These are phyloP conservation scores for Boletus holoroseus DNA, from an alignment of 1,284 basidiomycete genomes.

Conservation along the genomic window DNA sequence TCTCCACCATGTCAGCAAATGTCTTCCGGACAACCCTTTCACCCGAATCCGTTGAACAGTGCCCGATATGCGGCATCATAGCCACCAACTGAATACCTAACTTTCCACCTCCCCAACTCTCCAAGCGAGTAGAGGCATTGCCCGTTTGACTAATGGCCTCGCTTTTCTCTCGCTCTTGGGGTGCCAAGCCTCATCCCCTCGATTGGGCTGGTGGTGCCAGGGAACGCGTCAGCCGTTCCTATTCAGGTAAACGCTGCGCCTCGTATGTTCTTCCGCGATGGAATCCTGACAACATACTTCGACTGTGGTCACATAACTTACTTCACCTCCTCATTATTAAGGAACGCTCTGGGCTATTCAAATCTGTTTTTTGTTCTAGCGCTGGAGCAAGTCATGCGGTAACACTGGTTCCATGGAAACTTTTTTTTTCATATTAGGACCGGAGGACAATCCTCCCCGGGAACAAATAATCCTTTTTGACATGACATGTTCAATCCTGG, in stretches of 20 bases:
- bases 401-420: constrained; percentile 24
- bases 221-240: constrained; percentile 15
- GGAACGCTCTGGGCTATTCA: constrained; percentile 26
- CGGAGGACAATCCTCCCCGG: constrained; percentile 25
- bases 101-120: constrained; percentile 17
- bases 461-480: constrained; percentile 25
- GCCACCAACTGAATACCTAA: constrained; percentile 22
- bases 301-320: constrained; percentile 27
- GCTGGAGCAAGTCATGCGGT: constrained; percentile 24
- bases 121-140: constrained; percentile 29
- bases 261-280: constrained; percentile 27
- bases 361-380: constrained; percentile 25
- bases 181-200: constrained; percentile 25
- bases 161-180: constrained; percentile 18
- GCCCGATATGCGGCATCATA: constrained; percentile 27
- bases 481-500: constrained; percentile 17
- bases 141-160: constrained; percentile 32
- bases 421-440: constrained; percentile 29
- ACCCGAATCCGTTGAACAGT: constrained; percentile 32
- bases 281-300: constrained; percentile 25
- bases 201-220: constrained; percentile 14
- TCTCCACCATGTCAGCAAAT: constrained; percentile 18
- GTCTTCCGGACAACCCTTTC: constrained; percentile 29
- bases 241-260: constrained; percentile 24
- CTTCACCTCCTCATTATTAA: constrained; percentile 29